Conservation (phyloP, 148 eudicot genomes). For the Agrostemma githago region DNA sequence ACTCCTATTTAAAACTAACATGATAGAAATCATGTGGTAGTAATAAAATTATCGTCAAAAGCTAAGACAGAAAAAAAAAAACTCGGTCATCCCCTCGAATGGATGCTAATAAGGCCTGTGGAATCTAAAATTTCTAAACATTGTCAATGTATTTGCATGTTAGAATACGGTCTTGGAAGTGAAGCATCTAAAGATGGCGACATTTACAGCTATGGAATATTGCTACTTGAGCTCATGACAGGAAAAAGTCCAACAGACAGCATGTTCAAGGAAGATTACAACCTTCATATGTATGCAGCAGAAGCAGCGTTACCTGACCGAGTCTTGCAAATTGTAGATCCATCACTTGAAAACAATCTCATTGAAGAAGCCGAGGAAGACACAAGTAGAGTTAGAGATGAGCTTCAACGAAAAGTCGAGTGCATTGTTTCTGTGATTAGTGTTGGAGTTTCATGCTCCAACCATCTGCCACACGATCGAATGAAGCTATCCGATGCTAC, state of each 20-base stretch:
- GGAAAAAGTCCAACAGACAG: background rate
- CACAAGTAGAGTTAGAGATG: background rate
- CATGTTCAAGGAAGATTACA: background rate
- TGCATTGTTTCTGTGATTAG: constrained; percentile 5
- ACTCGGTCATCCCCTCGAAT: background rate
- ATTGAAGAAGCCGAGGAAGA: background rate
- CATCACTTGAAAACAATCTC: too few relatives aligned
- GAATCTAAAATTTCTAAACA: background rate
- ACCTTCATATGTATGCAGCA: too few relatives aligned
- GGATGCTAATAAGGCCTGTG: background rate
- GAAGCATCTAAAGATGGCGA: background rate
- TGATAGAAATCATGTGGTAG: background rate
- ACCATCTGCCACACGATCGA: background rate
- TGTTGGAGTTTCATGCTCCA: constrained; percentile 20
- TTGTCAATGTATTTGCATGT: background rate
- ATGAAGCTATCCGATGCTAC: constrained; percentile 10
- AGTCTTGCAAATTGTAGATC: too few relatives aligned
- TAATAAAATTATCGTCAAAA: background rate
- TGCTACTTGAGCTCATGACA: background rate
- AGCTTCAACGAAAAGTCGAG: background rate
- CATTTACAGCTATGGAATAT: background rate
- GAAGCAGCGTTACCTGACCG: too few relatives aligned
- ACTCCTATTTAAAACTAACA: background rate
- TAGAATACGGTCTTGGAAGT: background rate
- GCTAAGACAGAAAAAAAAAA: background rate